Percentiles rank a stretch among this genome's conserved stretches.
Conservation (phyloP, 805 yeast species). For the Ogataea nakhonphanomensis region DNA sequence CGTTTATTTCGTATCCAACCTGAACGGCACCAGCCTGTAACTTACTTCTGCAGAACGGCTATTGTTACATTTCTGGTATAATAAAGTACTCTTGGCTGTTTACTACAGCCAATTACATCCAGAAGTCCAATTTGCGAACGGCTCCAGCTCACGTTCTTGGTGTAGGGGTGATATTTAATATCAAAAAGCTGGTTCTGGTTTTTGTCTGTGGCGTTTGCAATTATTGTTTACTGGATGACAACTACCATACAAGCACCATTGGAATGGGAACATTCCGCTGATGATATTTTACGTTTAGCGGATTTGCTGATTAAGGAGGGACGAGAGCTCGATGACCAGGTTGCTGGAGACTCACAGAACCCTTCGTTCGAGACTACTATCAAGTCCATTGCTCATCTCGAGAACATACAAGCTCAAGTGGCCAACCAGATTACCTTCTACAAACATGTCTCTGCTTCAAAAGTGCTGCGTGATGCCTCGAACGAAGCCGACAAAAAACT, state of each 20-base stretch:
- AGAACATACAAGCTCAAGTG: conserved; percentile 45
- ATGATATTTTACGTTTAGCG: conserved; percentile 41
- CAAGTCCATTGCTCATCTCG: conserved; percentile 47
- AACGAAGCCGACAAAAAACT: conserved; percentile 57
- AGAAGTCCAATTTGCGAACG: too few species aligned
- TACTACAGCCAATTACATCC: too few species aligned
- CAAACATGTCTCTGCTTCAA: conserved; percentile 65
- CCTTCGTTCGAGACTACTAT: conserved; percentile 59
- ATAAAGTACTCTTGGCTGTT: too few species aligned
- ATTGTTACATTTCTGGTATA: too few species aligned
- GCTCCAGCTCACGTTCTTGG: not conserved
- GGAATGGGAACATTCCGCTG: conserved; percentile 59
- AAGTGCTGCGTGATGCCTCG: conserved; percentile 70
- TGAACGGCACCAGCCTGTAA: too few species aligned
- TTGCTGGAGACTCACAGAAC: conserved; percentile 42
- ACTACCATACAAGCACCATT: conserved; percentile 40
- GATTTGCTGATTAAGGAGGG: conserved; percentile 42
- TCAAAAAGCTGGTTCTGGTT: conserved; percentile 5
- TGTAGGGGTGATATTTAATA: conserved; percentile 5
- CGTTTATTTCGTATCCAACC: too few species aligned
- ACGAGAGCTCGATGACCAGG: conserved; percentile 45
- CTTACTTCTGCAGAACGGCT: too few species aligned
- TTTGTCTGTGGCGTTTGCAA: conserved; percentile 2
- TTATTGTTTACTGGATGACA: conserved; percentile 2
- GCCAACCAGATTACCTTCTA: conserved; percentile 59